Evolutionary conservation across 257 asterid genomes (phyloP), one percentile per base, ranked within the genome.

Genomic region (Coffea canephora): DNA sequence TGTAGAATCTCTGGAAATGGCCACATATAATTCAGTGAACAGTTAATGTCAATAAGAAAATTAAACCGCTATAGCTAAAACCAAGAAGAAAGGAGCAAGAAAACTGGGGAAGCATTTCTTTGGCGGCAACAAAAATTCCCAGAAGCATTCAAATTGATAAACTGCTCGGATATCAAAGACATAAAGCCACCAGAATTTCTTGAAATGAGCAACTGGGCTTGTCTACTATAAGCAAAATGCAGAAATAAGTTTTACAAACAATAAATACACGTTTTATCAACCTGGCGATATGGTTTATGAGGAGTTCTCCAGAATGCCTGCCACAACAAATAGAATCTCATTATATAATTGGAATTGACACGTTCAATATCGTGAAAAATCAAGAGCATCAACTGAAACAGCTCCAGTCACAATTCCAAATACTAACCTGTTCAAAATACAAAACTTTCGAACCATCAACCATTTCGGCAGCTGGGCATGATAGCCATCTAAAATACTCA

Each of bases 301-400:
- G 98, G 97, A 78, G 97, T 95, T 83, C 99, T 91, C 97, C 97
- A 94, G 89, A 96, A 96, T 61, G 98, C 99, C 99, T 92, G 89
- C 76, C 75, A 82, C 73, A 73, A 86, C 71, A 71, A 71, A 54
- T 67, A 79, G 23, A 71, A 23, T 48, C 55, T 23, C 68, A 34
- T 15, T 48, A 12, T 25, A 45, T 54, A 18, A 3, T 27, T 16
- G 27, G 3, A 1, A 15, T 69, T 45, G 13, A 6, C 8, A 57
- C 16, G 18, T 5, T 9, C 36, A 52, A 25, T 31, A 43, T 48
- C 13, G 25, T 31, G 78, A 54, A 55, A 67, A 50, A 52, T 19
- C 39, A 34, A 70, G 41, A 74, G 59, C 75, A 11, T 16, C 31
- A 52, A 67, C 64, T 75, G 66, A 31, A 45, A 23, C 13, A 73